A percentile compares a stretch with the other conserved stretches of the same genome.
phyloP scores from a whole-genome alignment of 2,329 filamentous ascomycete genomes.

The Leptographium wingfieldii region DNA sequence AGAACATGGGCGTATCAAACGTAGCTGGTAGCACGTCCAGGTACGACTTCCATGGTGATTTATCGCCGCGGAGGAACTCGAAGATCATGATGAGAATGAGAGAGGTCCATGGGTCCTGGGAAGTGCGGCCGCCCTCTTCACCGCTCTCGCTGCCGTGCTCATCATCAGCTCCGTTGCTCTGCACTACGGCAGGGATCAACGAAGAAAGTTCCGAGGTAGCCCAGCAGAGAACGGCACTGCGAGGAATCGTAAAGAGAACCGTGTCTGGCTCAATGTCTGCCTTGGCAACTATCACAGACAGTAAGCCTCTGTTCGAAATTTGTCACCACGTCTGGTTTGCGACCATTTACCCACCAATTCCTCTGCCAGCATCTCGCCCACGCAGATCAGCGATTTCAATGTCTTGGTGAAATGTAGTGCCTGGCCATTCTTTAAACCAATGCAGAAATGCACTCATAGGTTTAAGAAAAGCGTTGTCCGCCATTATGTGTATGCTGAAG shows the following conservation, averaged over 20 bases:
- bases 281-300: slow-evolving; percentile 45
- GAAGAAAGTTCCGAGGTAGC: slow-evolving; percentile 57
- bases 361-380: slow-evolving; percentile 36
- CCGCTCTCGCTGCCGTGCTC: slow-evolving; percentile 25
- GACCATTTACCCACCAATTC: slow-evolving; percentile 32
- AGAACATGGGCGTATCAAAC: slow-evolving; percentile 89
- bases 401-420: slow-evolving; percentile 38
- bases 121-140: slow-evolving; percentile 21
- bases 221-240: slow-evolving; percentile 54
- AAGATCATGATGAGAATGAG: slow-evolving; percentile 71
- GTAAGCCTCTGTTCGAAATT: neutral
- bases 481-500: neutral
- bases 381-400: slow-evolving; percentile 42
- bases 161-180: slow-evolving; percentile 23
- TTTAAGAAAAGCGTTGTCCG: slow-evolving; percentile 24
- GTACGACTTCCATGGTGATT: slow-evolving; percentile 65
- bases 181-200: slow-evolving; percentile 42
- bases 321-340: neutral
- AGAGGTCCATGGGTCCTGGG: slow-evolving; percentile 39
- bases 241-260: slow-evolving; percentile 68
- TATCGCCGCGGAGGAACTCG: slow-evolving; percentile 47
- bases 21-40: slow-evolving; percentile 56
- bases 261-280: slow-evolving; percentile 61
- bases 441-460: slow-evolving; percentile 33
- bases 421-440: slow-evolving; percentile 41